Evolutionary conservation across 2,329 filamentous ascomycete genomes (phyloP), one percentile per base, ranked within the genome.

Genomic region (Metarhizium brunneum): DNA sequence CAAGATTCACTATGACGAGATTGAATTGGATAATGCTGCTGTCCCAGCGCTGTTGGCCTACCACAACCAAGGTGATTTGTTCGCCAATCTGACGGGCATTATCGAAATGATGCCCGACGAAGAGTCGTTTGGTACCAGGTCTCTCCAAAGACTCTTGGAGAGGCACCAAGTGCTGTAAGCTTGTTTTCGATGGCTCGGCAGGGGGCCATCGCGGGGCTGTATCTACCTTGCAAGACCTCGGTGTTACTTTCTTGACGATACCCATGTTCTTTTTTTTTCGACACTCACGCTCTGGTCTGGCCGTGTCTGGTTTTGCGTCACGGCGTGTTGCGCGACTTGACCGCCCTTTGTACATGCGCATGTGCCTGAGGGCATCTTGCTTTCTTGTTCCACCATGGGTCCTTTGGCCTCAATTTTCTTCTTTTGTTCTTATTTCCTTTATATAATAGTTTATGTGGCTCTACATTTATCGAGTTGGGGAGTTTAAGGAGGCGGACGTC

Each of bases 41-140:
- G 88, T 96, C 2, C 94, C 94, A 0, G 90, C 94, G 4, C 77
- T 97, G 42, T 77, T 97, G 51, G 92, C 89, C 11, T 99, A 99
- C 75, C 85, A 85, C 57, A 89, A 86, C 64, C 83, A 86, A 66
- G 92, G 91, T 54, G 92, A 97, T 61, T 84, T 96, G 61, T 91
- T 97, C 64, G 89, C 90, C 60, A 95, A 92, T 64, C 76, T 97
- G 53, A 89, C 94, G 0, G 92, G 92, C 54, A 80, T 97, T 53
- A 83, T 95, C 59, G 84, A 91, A 66, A 88, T 94, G 78, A 87
- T 96, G 50, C 90, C 92, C 1, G 82, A 85, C 40, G 80, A 85
- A 36, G 81, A 83, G 48, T 68, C 74, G 43, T 84, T 86, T 59
- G 79, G 78, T 64, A 80, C 75, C 50, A 71, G 75, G 53, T 73